Conservation (phyloP, 306 rosid species). For the Pachyrhizus erosus region DNA sequence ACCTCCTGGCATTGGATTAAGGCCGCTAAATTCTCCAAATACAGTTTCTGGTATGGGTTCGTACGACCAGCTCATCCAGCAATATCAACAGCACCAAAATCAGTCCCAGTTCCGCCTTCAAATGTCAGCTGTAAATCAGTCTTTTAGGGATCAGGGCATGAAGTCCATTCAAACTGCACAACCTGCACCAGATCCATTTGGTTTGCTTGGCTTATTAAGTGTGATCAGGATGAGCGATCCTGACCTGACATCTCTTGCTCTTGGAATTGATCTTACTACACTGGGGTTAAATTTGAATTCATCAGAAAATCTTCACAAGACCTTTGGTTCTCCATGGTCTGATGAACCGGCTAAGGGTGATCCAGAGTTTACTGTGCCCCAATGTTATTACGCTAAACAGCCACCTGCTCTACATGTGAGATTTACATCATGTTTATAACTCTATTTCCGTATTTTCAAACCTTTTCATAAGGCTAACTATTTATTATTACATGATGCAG, state of each 20-base stretch:
- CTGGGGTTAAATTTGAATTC: conserved; percentile 96
- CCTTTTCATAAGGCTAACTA: conserved; percentile 36
- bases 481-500: conserved; percentile 57
- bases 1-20: conserved; percentile 95
- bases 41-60: conserved; percentile 89
- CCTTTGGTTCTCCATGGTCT: conserved; percentile 98
- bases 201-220: conserved; percentile 91
- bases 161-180: conserved; percentile 81
- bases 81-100: conserved; percentile 83
- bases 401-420: conserved; percentile 84
- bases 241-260: conserved; percentile 91
- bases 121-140: conserved; percentile 80
- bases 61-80: conserved; percentile 89
- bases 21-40: conserved; percentile 83
- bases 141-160: conserved; percentile 87
- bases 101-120: conserved; percentile 92
- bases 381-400: conserved; percentile 83
- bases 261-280: conserved; percentile 93
- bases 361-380: conserved; percentile 88
- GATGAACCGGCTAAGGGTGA: conserved; percentile 96
- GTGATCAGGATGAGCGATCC: conserved; percentile 94
- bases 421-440: conserved; percentile 8
- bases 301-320: conserved; percentile 92
- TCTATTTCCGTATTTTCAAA: conserved; percentile 16
- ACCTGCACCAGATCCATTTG: conserved; percentile 82